Evolutionary conservation across 2,329 filamentous ascomycete genomes (phyloP).

Genomic region (Colletotrichum musae): DNA sequence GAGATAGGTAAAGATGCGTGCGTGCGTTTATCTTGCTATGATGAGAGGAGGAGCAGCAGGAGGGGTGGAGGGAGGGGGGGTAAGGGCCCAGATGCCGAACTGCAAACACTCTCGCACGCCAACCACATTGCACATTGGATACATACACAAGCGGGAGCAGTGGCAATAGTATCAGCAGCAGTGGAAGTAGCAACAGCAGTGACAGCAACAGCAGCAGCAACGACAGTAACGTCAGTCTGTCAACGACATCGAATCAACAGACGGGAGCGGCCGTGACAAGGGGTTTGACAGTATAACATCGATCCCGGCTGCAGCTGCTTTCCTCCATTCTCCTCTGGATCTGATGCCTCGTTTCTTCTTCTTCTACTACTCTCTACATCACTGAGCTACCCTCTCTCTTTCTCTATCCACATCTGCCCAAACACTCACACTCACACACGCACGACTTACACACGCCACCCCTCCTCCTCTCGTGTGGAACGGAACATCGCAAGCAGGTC

Average conservation of each 20-base stretch:
- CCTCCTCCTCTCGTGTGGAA: slow-evolving; percentile 11
- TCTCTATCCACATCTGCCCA: not conserved
- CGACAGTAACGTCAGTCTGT: too few species aligned
- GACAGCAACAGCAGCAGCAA: not conserved
- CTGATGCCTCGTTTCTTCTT: too few species aligned
- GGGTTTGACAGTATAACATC: slow-evolving; percentile 32
- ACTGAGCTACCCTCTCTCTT: not conserved
- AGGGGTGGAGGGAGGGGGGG: slow-evolving; percentile 7
- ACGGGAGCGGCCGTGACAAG: slow-evolving; percentile 10
- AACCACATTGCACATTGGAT: not conserved
- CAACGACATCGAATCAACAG: slow-evolving; percentile 10
- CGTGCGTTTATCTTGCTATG: slow-evolving; percentile 1
- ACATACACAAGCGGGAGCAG: slow-evolving; percentile 1
- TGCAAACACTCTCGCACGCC: slow-evolving; percentile 17
- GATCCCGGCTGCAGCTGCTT: slow-evolving; percentile 35
- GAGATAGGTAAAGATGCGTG: slow-evolving; percentile 15
- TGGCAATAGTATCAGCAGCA: not conserved
- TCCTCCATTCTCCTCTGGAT: not conserved
- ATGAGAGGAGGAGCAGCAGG: too few species aligned
- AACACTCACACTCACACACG: not conserved
- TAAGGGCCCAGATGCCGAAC: not conserved
- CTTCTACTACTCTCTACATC: too few species aligned
- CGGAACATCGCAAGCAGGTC: slow-evolving; percentile 20
- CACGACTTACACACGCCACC: not conserved
- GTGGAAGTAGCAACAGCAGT: not conserved